Conservation (phyloP, 495 filamentous ascomycete species). For the Tetracladium setigerum region DNA sequence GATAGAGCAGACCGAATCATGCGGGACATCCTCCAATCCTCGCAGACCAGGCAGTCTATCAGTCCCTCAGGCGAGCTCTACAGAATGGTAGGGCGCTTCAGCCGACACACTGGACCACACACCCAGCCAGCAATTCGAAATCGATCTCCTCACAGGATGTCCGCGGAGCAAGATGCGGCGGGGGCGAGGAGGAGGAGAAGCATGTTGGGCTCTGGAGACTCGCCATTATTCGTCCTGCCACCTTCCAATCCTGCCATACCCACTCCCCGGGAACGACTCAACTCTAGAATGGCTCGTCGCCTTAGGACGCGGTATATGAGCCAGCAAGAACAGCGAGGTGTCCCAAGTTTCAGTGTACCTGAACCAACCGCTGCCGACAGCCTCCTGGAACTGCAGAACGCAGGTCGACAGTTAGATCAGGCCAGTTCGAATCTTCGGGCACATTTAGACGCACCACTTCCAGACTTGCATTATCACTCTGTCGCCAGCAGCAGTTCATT, state of each 20-base stretch:
- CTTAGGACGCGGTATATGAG: too few relatives aligned
- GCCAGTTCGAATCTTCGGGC: constrained; percentile 36
- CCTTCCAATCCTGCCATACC: not conserved
- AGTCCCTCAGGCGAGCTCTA: constrained; percentile 36
- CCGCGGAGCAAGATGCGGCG: constrained; percentile 10
- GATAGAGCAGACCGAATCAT: constrained; percentile 34
- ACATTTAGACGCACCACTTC: constrained; percentile 39
- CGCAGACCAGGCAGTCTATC: constrained; percentile 24
- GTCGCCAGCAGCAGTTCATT: constrained; percentile 31
- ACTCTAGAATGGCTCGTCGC: too few relatives aligned
- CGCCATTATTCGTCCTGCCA: constrained; percentile 15
- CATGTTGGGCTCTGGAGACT: constrained; percentile 2
- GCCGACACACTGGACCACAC: constrained; percentile 13
- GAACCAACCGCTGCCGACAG: constrained; percentile 12
- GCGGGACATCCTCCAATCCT: constrained; percentile 31
- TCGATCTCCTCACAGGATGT: constrained; percentile 2
- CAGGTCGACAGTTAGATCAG: constrained; percentile 30
- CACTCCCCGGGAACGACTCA: not conserved
- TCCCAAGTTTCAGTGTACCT: too few relatives aligned
- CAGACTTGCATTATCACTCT: too few relatives aligned
- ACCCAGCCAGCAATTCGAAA: not conserved
- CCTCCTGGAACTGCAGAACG: constrained; percentile 12
- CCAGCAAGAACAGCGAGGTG: too few relatives aligned
- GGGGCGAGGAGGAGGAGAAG: not conserved
- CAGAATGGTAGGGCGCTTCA: constrained; percentile 36